phyloP scores from a whole-genome alignment of 306 rosid genomes.

The Dryas alaskensis region DNA sequence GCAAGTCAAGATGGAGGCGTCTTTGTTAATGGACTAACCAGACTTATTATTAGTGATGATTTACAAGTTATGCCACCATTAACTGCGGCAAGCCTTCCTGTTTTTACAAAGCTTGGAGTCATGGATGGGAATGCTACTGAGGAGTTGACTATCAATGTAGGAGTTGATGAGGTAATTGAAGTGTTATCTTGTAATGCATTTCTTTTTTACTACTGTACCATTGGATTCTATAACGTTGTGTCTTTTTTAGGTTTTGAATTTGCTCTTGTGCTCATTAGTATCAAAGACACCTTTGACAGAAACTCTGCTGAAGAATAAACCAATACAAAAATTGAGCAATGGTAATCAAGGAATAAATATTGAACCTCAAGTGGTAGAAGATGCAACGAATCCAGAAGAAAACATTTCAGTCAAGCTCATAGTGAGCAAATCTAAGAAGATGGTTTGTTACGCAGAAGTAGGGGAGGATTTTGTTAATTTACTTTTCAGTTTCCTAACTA shows the following conservation, averaged over 20 bases:
- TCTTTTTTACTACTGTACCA: no score
- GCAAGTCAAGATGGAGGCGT: neutral
- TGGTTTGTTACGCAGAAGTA: constrained; percentile 19
- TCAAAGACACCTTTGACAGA: constrained; percentile 8
- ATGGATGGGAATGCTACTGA: neutral
- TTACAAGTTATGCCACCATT: constrained; percentile 1
- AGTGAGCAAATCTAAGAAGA: neutral
- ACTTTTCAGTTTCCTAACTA: constrained; percentile 14
- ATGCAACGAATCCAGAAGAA: neutral
- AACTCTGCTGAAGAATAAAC: neutral
- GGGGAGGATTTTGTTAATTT: constrained; percentile 14
- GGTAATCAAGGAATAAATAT: neutral
- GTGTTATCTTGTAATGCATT: no score
- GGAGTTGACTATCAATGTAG: neutral
- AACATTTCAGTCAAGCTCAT: neutral
- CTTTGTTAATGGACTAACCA: neutral
- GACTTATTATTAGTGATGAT: constrained; percentile 15
- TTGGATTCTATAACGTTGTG: neutral
- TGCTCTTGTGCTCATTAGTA: neutral
- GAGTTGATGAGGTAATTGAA: neutral
- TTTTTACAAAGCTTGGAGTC: constrained; percentile 10
- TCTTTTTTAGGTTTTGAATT: neutral
- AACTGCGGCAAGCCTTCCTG: neutral
- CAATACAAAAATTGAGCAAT: neutral
- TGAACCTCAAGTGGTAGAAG: neutral